Conservation (phyloP, 257 asterid genomes). For the Lycium barbarum region DNA sequence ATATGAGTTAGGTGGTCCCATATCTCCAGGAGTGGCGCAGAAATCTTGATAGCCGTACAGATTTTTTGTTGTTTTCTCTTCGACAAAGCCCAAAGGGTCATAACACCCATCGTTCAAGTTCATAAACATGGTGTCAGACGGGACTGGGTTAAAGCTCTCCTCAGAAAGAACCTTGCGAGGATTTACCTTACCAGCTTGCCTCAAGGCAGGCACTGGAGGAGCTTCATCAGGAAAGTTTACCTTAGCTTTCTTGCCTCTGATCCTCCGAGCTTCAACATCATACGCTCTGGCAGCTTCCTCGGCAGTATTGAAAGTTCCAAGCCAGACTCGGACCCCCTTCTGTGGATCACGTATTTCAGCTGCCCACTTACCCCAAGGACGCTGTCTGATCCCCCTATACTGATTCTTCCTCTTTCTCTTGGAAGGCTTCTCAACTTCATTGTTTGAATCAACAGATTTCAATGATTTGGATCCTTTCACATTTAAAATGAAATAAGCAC, state of each 20-base stretch:
- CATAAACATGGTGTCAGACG: background rate
- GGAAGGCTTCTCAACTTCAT: slow-evolving; percentile 68
- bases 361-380: slow-evolving; percentile 53
- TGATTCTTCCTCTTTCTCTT: slow-evolving; percentile 42
- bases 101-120: slow-evolving; percentile 35
- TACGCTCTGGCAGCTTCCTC: slow-evolving; percentile 73
- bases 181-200: slow-evolving; percentile 43
- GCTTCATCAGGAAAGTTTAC: slow-evolving; percentile 45
- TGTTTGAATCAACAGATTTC: slow-evolving; percentile 53
- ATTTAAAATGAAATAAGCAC: background rate
- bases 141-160: slow-evolving; percentile 29
- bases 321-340: slow-evolving; percentile 44
- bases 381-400: slow-evolving; percentile 47
- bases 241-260: slow-evolving; percentile 46
- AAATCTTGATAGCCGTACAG: slow-evolving; percentile 44
- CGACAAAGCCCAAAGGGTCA: slow-evolving; percentile 48
- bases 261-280: slow-evolving; percentile 42
- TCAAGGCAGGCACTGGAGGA: slow-evolving; percentile 43
- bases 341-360: slow-evolving; percentile 46
- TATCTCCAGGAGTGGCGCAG: slow-evolving; percentile 45
- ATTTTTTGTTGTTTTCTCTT: slow-evolving; percentile 63
- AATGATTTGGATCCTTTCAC: background rate
- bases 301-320: slow-evolving; percentile 69
- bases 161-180: slow-evolving; percentile 42
- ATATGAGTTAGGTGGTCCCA: slow-evolving; percentile 45